Evolutionary conservation across 345 rosid genomes (phyloP).

Genomic region (Jatropha curcas): DNA sequence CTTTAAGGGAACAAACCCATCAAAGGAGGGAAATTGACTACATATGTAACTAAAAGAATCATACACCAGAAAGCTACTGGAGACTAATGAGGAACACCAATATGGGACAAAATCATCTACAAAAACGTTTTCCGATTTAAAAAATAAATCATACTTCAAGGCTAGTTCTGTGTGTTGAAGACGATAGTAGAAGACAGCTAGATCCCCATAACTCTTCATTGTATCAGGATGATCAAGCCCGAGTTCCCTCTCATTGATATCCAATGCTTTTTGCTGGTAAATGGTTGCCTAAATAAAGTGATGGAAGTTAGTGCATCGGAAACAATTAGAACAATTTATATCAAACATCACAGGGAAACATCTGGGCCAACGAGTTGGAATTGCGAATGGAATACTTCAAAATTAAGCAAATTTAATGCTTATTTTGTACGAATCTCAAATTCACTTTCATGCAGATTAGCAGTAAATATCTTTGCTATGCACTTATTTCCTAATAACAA

Average conservation of each 20-base stretch:
- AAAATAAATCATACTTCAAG: constrained; percentile 36
- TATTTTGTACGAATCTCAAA: background rate
- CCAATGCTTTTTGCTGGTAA: constrained; percentile 39
- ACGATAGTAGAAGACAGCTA: constrained; percentile 39
- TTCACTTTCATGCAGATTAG: constrained; percentile 1
- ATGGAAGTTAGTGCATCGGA: constrained; percentile 23
- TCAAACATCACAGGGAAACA: background rate
- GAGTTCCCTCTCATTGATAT: constrained; percentile 41
- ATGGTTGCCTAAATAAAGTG: constrained; percentile 41
- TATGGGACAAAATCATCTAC: background rate
- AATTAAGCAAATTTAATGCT: background rate
- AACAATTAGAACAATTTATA: background rate
- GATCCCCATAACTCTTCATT: constrained; percentile 42
- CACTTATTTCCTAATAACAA: background rate
- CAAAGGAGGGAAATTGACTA: background rate
- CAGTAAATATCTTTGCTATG: background rate
- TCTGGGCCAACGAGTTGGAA: background rate
- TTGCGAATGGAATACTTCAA: background rate
- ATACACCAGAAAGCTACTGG: constrained; percentile 5
- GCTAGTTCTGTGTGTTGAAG: constrained; percentile 40
- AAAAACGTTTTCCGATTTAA: constrained; percentile 12
- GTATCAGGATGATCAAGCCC: constrained; percentile 44
- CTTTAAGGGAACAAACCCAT: too few relatives aligned
- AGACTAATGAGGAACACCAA: constrained; percentile 8
- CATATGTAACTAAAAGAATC: constrained; percentile 1